Evolutionary conservation across 2,329 filamentous ascomycete genomes (phyloP), one percentile per base, ranked within the genome.

Genomic region (Penicillium crustosum): DNA sequence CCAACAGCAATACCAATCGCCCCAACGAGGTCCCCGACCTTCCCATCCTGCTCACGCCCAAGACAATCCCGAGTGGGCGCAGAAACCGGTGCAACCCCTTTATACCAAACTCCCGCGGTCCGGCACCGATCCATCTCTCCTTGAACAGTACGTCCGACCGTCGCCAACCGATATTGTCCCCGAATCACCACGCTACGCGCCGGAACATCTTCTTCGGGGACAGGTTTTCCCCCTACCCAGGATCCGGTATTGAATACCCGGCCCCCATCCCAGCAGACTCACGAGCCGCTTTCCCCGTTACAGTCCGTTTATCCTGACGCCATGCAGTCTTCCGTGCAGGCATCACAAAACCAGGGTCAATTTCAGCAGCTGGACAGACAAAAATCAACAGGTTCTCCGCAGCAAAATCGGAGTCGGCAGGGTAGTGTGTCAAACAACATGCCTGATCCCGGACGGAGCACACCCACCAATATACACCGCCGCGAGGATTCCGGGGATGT

Each of bases 401-500:
- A 55, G 23, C 53, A 43, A 29, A 60, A 58, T 27, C 49, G 60
- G 23, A 58, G 63, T 58, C 68, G 69, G 44, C 68, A 62, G 49
- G 64, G 58, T 62, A 71, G 66, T 58, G 50, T 67, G 35, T 58
- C 60, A 51, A 59, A 62, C 44, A 61, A 51, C 60, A 64, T 59
- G 65, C 64, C 61, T 25, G 77, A 85, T 61, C 67, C 74, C 55
- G 78, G 79, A 13, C 77, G 79, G 55, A 79, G 71, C 58, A 82
- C 80, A 19, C 80, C 81, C 35, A 78, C 61, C 42, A 66, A 54
- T 61, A 74, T 65, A 48, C 68, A 68, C 27, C 71, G 65, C 57
- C 70, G 75, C 49, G 71, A 79, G 53, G 77, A 80, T 33, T 60
- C 71, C 19, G 68, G 75, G 61, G 70, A 75, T 52, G 60, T 79